Base-by-base conservation (phyloP, 108 stramenopile species). In the Nannochloropsis gaditana region DNA sequence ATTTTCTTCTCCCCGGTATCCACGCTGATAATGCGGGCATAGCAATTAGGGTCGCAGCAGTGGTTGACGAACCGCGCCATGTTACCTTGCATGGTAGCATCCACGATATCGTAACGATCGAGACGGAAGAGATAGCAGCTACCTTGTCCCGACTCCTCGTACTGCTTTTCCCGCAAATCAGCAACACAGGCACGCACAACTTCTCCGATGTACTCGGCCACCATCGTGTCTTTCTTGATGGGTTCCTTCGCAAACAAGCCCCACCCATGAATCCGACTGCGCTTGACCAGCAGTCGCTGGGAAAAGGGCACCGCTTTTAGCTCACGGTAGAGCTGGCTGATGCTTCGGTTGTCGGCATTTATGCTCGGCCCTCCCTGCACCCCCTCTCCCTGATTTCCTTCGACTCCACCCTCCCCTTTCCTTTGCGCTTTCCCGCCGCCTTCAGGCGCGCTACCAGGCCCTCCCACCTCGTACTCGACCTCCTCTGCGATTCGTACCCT, bases 31-130 rank as follows among this genome's bases (percentile, higher is more conserved):
- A 79, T 44, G 83, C 83, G 95, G 59, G 96, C 94, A 44, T 92
- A 90, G 87, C 95, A 96, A 87, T 96, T 97, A 10, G 98, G 98
- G 44, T 91, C 92, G 88, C 98, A 99, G 90, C 93, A 95, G 89
- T 99, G 98, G 91, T 97, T 99, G 83, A 97, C 95, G 85, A 95
- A 97, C 42, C 98, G 88, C 5, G 94, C 96, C 83, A 94, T 92
- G 44, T 95, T 93, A 43, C 98, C 98, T 73, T 90, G 86, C 83
- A 92, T 89, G 9, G 97, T 99, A 45, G 98, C 97, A 90, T 99
- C 98, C 82, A 98, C 95, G 21, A 98, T 96, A 8, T 94, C 86
- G 84, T 93, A 92, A 21, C 91, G 90, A 84, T 96, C 96, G 42
- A 98, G 88, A 9, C 95, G 93, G 94, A 99, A 95, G 85, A 98